Evolutionary conservation across 768 basidiomycete genomes (phyloP).

Genomic region (Boletus rex-veris): DNA sequence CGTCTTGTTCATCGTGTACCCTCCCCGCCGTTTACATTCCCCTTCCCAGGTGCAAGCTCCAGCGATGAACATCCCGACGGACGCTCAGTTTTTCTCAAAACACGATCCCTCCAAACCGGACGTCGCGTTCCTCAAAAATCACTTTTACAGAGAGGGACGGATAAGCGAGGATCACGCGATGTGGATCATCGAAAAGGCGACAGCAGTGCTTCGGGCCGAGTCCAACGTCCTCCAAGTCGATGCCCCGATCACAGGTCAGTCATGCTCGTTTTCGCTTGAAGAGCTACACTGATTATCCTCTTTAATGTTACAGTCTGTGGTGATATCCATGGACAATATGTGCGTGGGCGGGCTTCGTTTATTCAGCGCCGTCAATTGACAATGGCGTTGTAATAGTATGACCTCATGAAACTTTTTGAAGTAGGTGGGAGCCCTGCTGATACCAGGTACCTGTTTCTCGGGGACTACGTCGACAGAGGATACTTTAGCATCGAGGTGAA

Average conservation of each 20-base stretch:
- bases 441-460: conserved; percentile 88
- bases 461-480: conserved; percentile 91
- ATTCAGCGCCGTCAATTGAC: conserved; percentile 15
- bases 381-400: conserved; percentile 53
- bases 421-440: conserved; percentile 93
- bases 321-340: conserved; percentile 99
- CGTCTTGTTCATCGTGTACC: conserved; percentile 17
- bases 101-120: conserved; percentile 90
- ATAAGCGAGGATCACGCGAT: conserved; percentile 93
- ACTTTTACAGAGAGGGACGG: conserved; percentile 96
- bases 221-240: conserved; percentile 92
- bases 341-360: conserved; percentile 38
- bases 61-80: conserved; percentile 87
- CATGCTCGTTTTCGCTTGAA: neutral
- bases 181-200: conserved; percentile 88
- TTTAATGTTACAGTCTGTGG: conserved; percentile 69
- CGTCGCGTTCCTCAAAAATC: conserved; percentile 95
- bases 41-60: conserved; percentile 87
- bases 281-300: conserved; percentile 1
- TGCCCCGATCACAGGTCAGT: conserved; percentile 90
- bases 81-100: conserved; percentile 87
- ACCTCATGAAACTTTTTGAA: conserved; percentile 94
- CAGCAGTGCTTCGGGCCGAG: conserved; percentile 78
- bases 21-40: conserved; percentile 5
- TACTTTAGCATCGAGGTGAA: conserved; percentile 90